Base-by-base conservation (phyloP, 257 asterid species). In the Perilla frutescens region DNA sequence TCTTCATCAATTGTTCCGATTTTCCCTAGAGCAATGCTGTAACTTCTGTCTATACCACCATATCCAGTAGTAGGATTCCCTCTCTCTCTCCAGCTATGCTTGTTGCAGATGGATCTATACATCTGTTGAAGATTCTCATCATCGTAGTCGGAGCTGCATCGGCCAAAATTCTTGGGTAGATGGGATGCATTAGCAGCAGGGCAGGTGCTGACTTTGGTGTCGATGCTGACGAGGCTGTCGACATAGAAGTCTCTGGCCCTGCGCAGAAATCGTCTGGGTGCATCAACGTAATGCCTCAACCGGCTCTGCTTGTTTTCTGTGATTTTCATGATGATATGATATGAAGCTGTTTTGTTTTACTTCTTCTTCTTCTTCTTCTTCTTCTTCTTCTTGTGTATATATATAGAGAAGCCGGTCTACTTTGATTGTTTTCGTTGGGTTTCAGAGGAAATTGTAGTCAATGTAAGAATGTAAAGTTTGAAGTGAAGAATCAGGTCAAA, bases 1-100 rank as follows among this genome's bases (percentile, higher is more conserved):
- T 87, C 90, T 60, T 85, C 93, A 49, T 87, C 81, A 31, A 87
- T 85, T 7, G 80, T 82, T 29, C 90, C 88, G 4, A 87, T 83
- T 13, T 80, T 85, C 12, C 93, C 93, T 12, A 83, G 26, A 3
- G 87, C 83, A 29, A 87, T 74, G 40, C 90, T 87, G 59, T 76
- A 85, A 77, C 89, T 85, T 69, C 90, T 72, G 12, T 75, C 80
- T 31, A 84, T 55, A 8, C 54, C 77, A 4, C 45, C n/a, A 65
- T 41, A 70, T 51, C 78, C 80, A 13, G 51, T 44, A 20, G 26
- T 20, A 20, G 26, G 26, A 20, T 20, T 20, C 26, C 26, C 26
- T 20, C 26, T 20, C 26, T 20, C 26, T 20, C 26, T 20, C 26
- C 26, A 20, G 26, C 44, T 26, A 20, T 64, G 68, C 66, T 70